Base-by-base conservation (phyloP, 352 stramenopile genomes). In the Phytophthora cactorum region DNA sequence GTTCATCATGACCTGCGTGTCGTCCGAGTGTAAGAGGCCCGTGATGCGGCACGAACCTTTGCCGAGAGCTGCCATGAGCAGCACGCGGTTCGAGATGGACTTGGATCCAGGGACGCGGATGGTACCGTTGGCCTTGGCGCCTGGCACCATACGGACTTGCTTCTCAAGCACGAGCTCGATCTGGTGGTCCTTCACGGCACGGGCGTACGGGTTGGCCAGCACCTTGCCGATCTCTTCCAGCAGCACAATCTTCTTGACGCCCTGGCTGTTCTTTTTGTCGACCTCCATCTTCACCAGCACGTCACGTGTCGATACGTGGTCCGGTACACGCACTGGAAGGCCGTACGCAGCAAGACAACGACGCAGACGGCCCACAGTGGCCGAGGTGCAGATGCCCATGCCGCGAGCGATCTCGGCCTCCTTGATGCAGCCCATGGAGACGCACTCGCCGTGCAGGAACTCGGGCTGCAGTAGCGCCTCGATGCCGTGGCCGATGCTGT, bases 401-500 rank as follows among this genome's bases (percentile, higher is more conserved):
- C 81, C 82, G 38, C 87, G 84, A 14, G 87, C 84, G 58, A 99
- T 98, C 63, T 98, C 93, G 25, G 96, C 93, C 44, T 98, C 97
- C 84, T 99, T 99, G 61, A 97, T 90, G 61, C 97, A 99, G 38
- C 97, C 97, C 68, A 99, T 98, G 6, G 95, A 83, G 0, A 99
- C 97, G 53, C 95, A 98, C 78, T 99, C 97, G 50, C 97, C 97
- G 65, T 99, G 97, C 51, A 99, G 68, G 69, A 90, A 98, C 64
- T 97, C 94, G 55, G 98, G 98, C 49, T 98, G 96, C 28, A 98
- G 78, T 56, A 97, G 80, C 70, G 97, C 97, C 77, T 99, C 98
- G 62, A 99, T 98, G 47, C 97, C 97, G 76, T 99, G 98, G 58
- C 97, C 98, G 66, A 99, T 97, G 52, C 97, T 99, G 86, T 99